phyloP scores from a whole-genome alignment of 805 yeast genomes.

The Brettanomyces bruxellensis region DNA sequence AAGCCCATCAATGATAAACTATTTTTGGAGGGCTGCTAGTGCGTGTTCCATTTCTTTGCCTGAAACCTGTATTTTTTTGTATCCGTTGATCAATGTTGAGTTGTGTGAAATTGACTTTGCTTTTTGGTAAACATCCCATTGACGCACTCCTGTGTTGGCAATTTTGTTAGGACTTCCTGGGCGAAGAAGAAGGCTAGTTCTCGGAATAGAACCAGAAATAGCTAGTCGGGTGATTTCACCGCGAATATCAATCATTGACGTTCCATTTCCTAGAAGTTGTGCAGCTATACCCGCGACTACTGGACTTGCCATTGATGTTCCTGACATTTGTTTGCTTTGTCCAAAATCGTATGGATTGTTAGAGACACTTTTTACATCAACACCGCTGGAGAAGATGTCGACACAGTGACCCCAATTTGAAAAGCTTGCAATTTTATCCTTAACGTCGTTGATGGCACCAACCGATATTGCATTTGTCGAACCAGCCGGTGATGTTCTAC shows the following conservation, averaged over 20 bases:
- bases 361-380: conserved; percentile 49
- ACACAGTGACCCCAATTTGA: conserved; percentile 95
- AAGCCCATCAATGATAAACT: conserved; percentile 11
- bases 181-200: conserved; percentile 34
- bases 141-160: conserved; percentile 24
- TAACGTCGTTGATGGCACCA: conserved; percentile 78
- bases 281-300: conserved; percentile 61
- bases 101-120: not conserved
- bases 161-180: conserved; percentile 56
- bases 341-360: conserved; percentile 16
- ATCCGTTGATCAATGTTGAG: conserved; percentile 1
- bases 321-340: conserved; percentile 38
- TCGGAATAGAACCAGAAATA: conserved; percentile 38
- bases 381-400: conserved; percentile 79
- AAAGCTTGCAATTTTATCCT: conserved; percentile 64
- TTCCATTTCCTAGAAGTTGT: conserved; percentile 43
- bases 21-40: not conserved
- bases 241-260: conserved; percentile 33
- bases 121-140: not conserved
- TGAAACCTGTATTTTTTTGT: not conserved
- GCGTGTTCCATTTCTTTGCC: not conserved
- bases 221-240: conserved; percentile 35
- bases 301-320: conserved; percentile 81
- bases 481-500: conserved; percentile 81
- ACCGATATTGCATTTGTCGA: conserved; percentile 66